These are phyloP conservation scores for Aotearoamyces nothofagi DNA, from an alignment of 2,329 filamentous ascomycete genomes.

Conservation along the genomic window DNA sequence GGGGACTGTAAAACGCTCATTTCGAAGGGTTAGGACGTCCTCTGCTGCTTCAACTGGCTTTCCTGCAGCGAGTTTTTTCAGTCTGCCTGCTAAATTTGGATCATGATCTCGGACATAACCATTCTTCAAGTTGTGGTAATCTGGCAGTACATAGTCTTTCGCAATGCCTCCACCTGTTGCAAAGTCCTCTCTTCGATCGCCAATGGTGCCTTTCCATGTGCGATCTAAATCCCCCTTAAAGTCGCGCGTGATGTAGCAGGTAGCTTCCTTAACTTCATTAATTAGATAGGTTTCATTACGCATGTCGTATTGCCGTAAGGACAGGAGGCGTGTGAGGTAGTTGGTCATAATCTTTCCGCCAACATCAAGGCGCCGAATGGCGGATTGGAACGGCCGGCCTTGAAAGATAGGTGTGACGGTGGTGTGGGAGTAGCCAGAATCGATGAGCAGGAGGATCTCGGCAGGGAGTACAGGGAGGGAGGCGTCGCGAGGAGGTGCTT, in stretches of 20 bases:
- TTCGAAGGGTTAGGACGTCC: conserved; percentile 73
- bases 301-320: conserved; percentile 87
- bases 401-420: conserved; percentile 76
- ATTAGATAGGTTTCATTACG: conserved; percentile 86
- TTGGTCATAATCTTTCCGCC: conserved; percentile 92
- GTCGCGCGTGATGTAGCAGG: conserved; percentile 68
- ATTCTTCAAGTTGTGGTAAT: conserved; percentile 44
- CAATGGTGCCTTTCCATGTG: conserved; percentile 65
- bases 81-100: conserved; percentile 39
- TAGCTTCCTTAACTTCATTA: conserved; percentile 88
- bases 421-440: conserved; percentile 87
- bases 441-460: conserved; percentile 76
- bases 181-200: conserved; percentile 36
- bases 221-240: conserved; percentile 67
- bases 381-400: conserved; percentile 66
- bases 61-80: conserved; percentile 25
- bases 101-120: conserved; percentile 71
- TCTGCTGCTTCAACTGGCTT: conserved; percentile 39
- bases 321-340: conserved; percentile 78
- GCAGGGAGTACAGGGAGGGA: conserved; percentile 36
- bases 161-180: conserved; percentile 42
- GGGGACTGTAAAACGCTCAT: conserved; percentile 82
- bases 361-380: conserved; percentile 72
- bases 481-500: conserved; percentile 34
- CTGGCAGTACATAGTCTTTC: conserved; percentile 84